A percentile compares a stretch with the other conserved stretches of the same genome.
These are phyloP conservation scores for Fraxinus greggii DNA, from an alignment of 305 asterid species.

Conservation along the genomic window DNA sequence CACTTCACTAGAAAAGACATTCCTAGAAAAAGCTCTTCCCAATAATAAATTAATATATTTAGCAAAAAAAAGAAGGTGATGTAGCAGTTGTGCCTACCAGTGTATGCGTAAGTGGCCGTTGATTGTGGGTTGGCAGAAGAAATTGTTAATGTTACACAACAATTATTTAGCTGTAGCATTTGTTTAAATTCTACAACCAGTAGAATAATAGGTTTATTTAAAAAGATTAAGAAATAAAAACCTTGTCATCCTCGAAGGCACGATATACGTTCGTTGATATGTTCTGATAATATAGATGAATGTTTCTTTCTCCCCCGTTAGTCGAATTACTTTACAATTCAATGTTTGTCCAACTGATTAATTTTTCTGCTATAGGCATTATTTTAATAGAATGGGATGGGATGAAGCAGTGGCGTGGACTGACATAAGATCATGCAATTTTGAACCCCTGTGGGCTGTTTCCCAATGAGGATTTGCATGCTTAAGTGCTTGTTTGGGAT, in stretches of 20 bases:
- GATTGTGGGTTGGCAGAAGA: neutral
- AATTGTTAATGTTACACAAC: neutral
- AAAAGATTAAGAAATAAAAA: neutral
- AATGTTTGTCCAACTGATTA: neutral
- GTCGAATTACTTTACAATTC: neutral
- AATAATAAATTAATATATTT: conserved; percentile 15
- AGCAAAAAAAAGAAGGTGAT: neutral
- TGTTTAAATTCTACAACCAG: neutral
- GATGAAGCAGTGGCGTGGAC: conserved; percentile 21
- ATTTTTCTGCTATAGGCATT: neutral
- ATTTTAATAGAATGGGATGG: neutral
- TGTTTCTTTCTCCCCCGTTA: neutral
- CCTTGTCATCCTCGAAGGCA: neutral
- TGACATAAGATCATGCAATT: conserved; percentile 33
- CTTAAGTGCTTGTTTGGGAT: neutral
- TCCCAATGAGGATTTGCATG: conserved; percentile 19
- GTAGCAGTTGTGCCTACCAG: neutral
- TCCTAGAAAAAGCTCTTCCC: conserved; percentile 30
- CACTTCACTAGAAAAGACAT: conserved; percentile 41
- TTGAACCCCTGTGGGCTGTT: conserved; percentile 22
- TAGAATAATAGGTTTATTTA: neutral
- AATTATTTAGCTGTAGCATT: neutral
- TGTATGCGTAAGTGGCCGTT: neutral
- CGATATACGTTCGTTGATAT: neutral
- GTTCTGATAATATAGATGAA: neutral